These are phyloP conservation scores for Naegleria lovaniensis DNA, from an alignment of 208 protist species.

Conservation along the genomic window DNA sequence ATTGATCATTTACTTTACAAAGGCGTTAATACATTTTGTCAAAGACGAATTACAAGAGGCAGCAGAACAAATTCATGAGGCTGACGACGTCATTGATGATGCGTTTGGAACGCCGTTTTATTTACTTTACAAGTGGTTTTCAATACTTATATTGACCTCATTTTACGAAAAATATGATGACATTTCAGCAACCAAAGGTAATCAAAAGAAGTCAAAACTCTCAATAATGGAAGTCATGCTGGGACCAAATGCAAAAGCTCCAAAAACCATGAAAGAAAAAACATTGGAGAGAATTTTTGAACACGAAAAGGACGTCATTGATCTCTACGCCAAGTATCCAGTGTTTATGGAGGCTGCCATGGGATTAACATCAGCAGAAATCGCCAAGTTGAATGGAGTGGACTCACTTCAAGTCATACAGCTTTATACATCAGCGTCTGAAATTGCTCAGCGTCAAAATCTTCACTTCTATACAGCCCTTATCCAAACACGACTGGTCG, in stretches of 20 bases:
- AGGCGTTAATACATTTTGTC: not conserved
- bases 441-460: not conserved
- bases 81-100: not conserved
- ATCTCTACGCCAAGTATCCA: not conserved
- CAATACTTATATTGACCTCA: not conserved
- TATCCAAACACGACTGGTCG: not conserved
- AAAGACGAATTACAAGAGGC: not conserved
- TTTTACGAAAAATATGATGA: not conserved
- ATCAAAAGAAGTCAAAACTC: not conserved
- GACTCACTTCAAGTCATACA: not conserved
- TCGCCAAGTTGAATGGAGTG: not conserved
- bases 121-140: slow-evolving; percentile 7
- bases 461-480: not conserved
- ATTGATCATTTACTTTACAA: not conserved
- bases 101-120: not conserved
- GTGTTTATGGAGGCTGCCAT: not conserved
- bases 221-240: slow-evolving; percentile 20
- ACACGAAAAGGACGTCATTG: not conserved
- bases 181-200: not conserved
- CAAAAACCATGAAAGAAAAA: slow-evolving; percentile 12
- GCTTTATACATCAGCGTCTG: not conserved
- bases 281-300: not conserved
- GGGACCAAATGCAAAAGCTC: not conserved
- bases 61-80: not conserved
- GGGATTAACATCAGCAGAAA: not conserved